phyloP scores from a whole-genome alignment of 345 rosid species.

The Dovyalis caffra region DNA sequence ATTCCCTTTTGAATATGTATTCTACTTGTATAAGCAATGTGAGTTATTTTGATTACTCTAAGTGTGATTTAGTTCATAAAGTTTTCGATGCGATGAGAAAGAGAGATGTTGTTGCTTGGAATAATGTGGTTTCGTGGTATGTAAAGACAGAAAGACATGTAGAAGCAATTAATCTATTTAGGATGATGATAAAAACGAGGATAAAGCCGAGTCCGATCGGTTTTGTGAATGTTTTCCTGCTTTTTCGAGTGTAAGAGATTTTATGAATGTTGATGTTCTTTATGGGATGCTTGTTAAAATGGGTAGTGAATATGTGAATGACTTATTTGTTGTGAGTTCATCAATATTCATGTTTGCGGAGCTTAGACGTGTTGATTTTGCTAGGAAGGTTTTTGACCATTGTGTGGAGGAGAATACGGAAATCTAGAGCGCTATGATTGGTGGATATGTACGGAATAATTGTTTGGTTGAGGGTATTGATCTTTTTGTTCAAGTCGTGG shows the following conservation, averaged over 20 bases:
- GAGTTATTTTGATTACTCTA: no score
- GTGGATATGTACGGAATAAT: conserved; percentile 60
- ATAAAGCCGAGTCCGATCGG: conserved; percentile 65
- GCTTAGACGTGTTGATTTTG: conserved; percentile 55
- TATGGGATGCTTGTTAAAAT: no score
- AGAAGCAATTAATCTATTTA: conserved; percentile 58
- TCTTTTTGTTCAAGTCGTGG: conserved; percentile 55
- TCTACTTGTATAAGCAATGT: no score
- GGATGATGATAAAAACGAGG: conserved; percentile 63
- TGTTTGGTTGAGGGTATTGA: conserved; percentile 46
- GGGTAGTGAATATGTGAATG: no score
- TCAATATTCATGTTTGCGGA: conserved; percentile 68
- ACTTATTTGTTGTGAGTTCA: conserved; percentile 71
- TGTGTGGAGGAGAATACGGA: conserved; percentile 61
- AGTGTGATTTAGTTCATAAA: no score
- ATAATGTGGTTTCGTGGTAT: conserved; percentile 74
- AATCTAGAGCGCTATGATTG: conserved; percentile 86
- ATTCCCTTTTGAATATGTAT: no score
- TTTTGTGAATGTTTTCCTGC: conserved; percentile 82
- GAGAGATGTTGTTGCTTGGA: no score
- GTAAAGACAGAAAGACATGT: conserved; percentile 58
- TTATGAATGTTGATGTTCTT: conserved; percentile 46
- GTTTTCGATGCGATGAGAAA: no score
- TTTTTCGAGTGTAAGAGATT: conserved; percentile 42
- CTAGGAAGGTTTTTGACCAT: conserved; percentile 61